phyloP scores from a whole-genome alignment of 192 early-diverging fungal species.

The Linnemannia zychae region DNA sequence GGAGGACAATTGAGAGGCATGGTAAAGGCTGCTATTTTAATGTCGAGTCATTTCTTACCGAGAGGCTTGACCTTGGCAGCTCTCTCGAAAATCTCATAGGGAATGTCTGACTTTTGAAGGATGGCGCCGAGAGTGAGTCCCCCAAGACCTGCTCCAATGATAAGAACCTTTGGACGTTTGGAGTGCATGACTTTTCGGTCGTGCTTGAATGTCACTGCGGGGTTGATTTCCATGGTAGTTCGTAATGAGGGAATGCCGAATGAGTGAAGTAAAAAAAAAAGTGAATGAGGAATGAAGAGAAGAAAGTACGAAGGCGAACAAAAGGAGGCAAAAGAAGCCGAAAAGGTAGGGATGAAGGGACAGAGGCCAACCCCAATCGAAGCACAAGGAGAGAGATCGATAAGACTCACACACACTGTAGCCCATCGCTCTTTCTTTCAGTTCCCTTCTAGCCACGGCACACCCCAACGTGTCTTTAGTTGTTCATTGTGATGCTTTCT shows the following conservation, averaged over 20 bases:
- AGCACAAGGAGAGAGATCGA: no score
- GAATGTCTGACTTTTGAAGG: not conserved
- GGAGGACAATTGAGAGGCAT: not conserved
- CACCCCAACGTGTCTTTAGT: not conserved
- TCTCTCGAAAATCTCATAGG: constrained; percentile 2
- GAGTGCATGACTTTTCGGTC: not conserved
- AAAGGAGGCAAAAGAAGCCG: not conserved
- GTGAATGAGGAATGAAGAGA: not conserved
- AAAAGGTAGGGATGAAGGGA: not conserved
- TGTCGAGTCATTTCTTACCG: constrained; percentile 7
- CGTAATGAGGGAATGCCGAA: not conserved
- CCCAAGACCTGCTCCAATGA: constrained; percentile 7
- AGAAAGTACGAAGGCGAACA: not conserved
- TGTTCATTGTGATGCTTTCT: not conserved
- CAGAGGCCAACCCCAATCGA: no score
- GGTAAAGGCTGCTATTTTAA: not conserved
- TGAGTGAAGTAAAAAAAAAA: not conserved
- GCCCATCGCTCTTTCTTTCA: no score
- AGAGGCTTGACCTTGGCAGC: constrained; percentile 5
- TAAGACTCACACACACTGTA: no score
- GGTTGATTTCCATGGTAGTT: not conserved
- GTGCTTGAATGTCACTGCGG: not conserved
- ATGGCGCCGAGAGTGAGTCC: constrained; percentile 2
- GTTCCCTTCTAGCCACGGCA: no score
- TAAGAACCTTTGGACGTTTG: constrained; percentile 9